Base-by-base conservation (phyloP, 768 basidiomycete genomes). In the Kwoniella heveanensis region DNA sequence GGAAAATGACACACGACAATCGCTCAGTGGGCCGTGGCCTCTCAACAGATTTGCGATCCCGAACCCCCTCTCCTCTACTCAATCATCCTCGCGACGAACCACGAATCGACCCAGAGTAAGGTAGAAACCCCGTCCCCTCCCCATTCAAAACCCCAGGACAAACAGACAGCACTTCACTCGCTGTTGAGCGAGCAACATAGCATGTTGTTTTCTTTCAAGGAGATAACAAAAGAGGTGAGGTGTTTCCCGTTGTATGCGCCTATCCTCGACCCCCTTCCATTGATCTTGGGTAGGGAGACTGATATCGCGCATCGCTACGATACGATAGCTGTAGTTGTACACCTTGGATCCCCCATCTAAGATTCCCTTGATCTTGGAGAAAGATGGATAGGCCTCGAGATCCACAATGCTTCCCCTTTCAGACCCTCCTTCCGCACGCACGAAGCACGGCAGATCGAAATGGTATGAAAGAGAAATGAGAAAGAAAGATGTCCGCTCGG, bases 201-300 rank as follows among this genome's bases (percentile, higher is more conserved):
- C 44, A n/a, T 12, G 4, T 7, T n/a, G n/a, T n/a, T n/a, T n/a
- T n/a, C n/a, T n/a, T n/a, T n/a, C n/a, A n/a, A 32, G 7, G 5
- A 51, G 10, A 27, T 30, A 25, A 19, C 0, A 10, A 56, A 32
- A 56, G 15, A 52, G 26, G 46, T 25, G 22, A 32, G 22, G 24
- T 12, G 13, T 13, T 32, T 13, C 13, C 30, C 22, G 17, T 30
- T 70, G 26, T 70, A 27, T 17, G 65, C 71, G 58, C 68, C 68
- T 70, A 73, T 73, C 71, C 71, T 73, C 71, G 66, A 54, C 50
- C 48, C 49, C 17, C 39, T 51, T 55, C 66, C 52, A 54, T 54
- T 29, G 26, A 57, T 27, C 64, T 64, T 57, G 32, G 46, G 37
- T 26, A 46, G 52, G 46, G 57, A 58, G 63, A 64, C 68, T 73